phyloP scores from a whole-genome alignment of 2,329 filamentous ascomycete genomes.

The Calonectria pseudoreteaudii region DNA sequence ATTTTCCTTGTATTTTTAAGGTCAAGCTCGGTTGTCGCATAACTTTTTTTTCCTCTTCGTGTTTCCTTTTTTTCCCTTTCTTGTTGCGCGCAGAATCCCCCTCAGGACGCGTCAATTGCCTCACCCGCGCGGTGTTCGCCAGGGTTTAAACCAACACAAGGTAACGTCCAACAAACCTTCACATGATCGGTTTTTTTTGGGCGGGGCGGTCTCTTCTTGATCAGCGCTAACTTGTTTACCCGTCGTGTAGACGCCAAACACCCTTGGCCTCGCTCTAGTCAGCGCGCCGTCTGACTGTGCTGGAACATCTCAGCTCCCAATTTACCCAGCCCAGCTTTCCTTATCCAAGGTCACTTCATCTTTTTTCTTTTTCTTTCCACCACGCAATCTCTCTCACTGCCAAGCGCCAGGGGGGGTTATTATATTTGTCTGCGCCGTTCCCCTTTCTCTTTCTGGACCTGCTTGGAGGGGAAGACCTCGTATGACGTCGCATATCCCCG shows the following conservation, averaged over 20 bases:
- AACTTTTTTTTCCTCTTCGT: neutral
- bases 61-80: neutral
- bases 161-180: constrained; percentile 3
- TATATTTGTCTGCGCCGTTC: neutral
- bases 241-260: neutral
- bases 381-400: neutral
- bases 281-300: constrained; percentile 19
- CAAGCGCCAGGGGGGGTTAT: neutral
- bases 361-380: neutral
- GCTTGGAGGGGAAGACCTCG: neutral
- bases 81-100: neutral
- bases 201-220: constrained; percentile 10
- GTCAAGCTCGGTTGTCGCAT: neutral
- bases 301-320: neutral
- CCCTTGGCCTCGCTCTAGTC: constrained; percentile 15
- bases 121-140: neutral
- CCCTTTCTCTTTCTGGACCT: neutral
- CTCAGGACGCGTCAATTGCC: neutral
- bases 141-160: neutral
- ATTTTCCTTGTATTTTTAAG: neutral
- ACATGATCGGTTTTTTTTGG: constrained; percentile 2
- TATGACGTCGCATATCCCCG: neutral
- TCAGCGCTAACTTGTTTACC: constrained; percentile 19
- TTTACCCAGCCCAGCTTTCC: neutral
- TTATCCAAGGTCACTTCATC: neutral